phyloP scores from a whole-genome alignment of 192 early-diverging fungal genomes.

The Entomortierella lignicola region DNA sequence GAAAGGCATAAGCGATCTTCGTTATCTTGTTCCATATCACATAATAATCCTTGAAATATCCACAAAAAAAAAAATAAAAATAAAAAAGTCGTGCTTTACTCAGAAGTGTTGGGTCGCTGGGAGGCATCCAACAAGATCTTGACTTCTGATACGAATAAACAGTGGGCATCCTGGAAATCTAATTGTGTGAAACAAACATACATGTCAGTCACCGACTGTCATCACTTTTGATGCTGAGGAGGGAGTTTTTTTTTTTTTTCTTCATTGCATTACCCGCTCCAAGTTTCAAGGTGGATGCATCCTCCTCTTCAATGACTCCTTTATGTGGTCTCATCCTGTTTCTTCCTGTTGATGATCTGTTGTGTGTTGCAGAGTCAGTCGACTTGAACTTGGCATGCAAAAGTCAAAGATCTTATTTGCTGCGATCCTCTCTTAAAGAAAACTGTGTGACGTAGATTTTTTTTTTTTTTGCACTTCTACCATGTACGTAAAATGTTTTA shows the following conservation, averaged over 20 bases:
- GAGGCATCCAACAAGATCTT: constrained; percentile 74
- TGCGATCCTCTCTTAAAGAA: too few species aligned
- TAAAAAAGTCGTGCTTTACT: constrained; percentile 33
- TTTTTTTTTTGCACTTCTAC: too few species aligned
- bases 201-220: not conserved
- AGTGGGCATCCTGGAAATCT: constrained; percentile 79
- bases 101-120: constrained; percentile 60
- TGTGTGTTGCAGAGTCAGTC: not conserved
- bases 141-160: constrained; percentile 79
- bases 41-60: too few species aligned
- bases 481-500: too few species aligned
- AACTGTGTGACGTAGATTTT: too few species aligned
- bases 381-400: too few species aligned
- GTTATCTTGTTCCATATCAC: too few species aligned
- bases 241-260: constrained; percentile 2
- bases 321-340: constrained; percentile 53
- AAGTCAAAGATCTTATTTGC: too few species aligned
- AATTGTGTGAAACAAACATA: not conserved
- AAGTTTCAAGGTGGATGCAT: constrained; percentile 69
- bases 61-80: not conserved
- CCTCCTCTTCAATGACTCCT: constrained; percentile 71
- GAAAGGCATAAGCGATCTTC: too few species aligned
- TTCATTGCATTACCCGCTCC: constrained; percentile 66
- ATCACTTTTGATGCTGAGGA: not conserved
- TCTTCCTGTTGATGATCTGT: not conserved